Base-by-base conservation (phyloP, 140 eudicot genomes). In the Cichorium intybus region DNA sequence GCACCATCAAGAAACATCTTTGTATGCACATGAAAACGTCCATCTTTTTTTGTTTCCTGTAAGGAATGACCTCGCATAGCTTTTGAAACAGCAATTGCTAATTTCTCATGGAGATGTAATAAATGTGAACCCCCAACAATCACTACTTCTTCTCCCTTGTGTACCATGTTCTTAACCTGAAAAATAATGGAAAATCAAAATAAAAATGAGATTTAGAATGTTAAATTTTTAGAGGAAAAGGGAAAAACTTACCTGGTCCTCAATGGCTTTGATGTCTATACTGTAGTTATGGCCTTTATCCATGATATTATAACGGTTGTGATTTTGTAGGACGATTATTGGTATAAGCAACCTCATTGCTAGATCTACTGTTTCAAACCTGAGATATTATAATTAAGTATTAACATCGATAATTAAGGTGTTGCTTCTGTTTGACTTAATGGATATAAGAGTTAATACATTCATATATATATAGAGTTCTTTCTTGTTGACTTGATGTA, bases 11-110 rank as follows among this genome's bases (percentile, higher is more conserved):
- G 70, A 84, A 77, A 87, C 53, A 88, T 90, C 78, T 82, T 90
- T 29, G 97, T 86, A 59, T 84, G 89, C 60, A 87, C 97, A 84
- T 87, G 97, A 68, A 90, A 87, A 43, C 95, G 94, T 10, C 97
- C 97, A 71, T 90, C 97, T 50, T 87, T 90, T 76, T 87, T 86
- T 50, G 97, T 90, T 77, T 90, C 97, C 70, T 90, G 97, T 65
- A 90, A 77, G 67, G 97, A 90, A 80, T 84, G 95, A 69, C 95
- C 80, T 17, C 90, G 81, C 90, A 80, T 82, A 23, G 97, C 94
- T 84, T 90, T 87, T 60, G 95, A 84, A 75, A 90, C 95, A 66
- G 95, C 97, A 69, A 90, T 84, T 5, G 95, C 85, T 80, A 90
- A 71, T 79, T 90, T 90, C 54, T 90, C 97, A 70, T 90, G 97